Evolutionary conservation across 2,329 filamentous ascomycete species (phyloP), one percentile per base, ranked within the genome.

Genomic region (Fusarium tricinctum): DNA sequence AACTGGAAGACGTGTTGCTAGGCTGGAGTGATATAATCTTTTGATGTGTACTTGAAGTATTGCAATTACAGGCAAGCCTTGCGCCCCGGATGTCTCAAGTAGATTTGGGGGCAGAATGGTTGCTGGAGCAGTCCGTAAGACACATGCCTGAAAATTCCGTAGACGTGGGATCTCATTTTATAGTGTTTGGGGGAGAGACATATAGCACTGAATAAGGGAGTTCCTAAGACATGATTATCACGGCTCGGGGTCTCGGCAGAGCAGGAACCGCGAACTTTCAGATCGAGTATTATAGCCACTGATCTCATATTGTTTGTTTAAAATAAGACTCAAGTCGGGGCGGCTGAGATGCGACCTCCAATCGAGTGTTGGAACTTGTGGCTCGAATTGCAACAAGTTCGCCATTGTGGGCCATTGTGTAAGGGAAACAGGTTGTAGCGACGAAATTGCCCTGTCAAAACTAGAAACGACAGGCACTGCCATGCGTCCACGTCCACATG

Each of bases 131-230:
- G 23, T 53, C n/a, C 26, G 26, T 22, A 10, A 45, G 46, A 35
- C 40, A 39, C 19, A 45, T 55, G 13, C 66, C 66, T 66, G 53
- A 46, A 39, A 55, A 70, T 67, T 60, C 70, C 54, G 32, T 58
- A 43, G 43, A 22, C 40, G 49, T 51, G 44, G 49, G 59, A 58
- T 20, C 23, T 64, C 58, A 58, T 67, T 28, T 69, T 44, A 39
- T 28, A 40, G 35, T 49, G 57, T 48, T 66, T 43, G 42, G 35
- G 44, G 58, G 44, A 32, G 48, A 66, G 50, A 63, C 69, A 52
- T 28, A 23, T 28, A 32, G 49, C 6, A 43, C 45, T 53, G 14
- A 49, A 53, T 22, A 52, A 48, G 45, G 39, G 62, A 63, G 46
- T 39, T 40, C 6, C 28, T 44, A 28, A 56, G 46, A 45, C 39